These are phyloP conservation scores for Tolypocladium ovalisporum DNA, from an alignment of 2,329 filamentous ascomycete species.

Conservation along the genomic window DNA sequence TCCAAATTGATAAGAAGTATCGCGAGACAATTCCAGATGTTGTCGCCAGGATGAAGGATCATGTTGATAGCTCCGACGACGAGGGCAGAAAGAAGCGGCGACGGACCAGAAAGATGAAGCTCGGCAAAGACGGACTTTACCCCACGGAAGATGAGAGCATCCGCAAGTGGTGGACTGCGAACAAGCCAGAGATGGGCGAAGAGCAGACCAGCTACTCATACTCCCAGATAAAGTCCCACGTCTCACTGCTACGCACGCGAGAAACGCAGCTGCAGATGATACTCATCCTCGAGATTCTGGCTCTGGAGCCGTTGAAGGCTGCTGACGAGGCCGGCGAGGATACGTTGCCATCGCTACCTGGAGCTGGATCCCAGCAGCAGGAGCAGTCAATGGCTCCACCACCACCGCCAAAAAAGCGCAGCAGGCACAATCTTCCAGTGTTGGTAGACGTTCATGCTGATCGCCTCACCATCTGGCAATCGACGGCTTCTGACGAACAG, in stretches of 20 bases:
- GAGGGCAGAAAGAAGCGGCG: slow-evolving; percentile 33
- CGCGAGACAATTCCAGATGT: slow-evolving; percentile 57
- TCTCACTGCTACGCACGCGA: slow-evolving; percentile 57
- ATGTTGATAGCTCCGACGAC: slow-evolving; percentile 47
- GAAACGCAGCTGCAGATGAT: slow-evolving; percentile 78
- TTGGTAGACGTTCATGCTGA: slow-evolving; percentile 67
- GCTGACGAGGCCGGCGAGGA: slow-evolving; percentile 29
- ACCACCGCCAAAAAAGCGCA: slow-evolving; percentile 39
- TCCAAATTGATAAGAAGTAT: slow-evolving; percentile 69
- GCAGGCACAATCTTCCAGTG: slow-evolving; percentile 51
- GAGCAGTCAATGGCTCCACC: slow-evolving; percentile 17
- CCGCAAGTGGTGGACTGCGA: slow-evolving; percentile 57
- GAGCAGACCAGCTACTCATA: slow-evolving; percentile 36
- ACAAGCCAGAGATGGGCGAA: slow-evolving; percentile 39
- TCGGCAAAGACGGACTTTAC: slow-evolving; percentile 60
- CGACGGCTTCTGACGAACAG: slow-evolving; percentile 52
- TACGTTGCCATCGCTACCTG: slow-evolving; percentile 34
- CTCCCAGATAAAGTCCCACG: slow-evolving; percentile 47
- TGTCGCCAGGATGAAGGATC: slow-evolving; percentile 44
- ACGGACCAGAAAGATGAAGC: slow-evolving; percentile 53
- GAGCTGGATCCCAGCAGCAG: slow-evolving; percentile 16
- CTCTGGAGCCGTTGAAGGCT: slow-evolving; percentile 47
- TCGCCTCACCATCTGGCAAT: slow-evolving; percentile 75
- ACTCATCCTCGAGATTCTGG: slow-evolving; percentile 64
- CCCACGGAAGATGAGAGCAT: slow-evolving; percentile 54